Evolutionary conservation across 768 basidiomycete genomes (phyloP).

Genomic region (Mrakia gelida): DNA sequence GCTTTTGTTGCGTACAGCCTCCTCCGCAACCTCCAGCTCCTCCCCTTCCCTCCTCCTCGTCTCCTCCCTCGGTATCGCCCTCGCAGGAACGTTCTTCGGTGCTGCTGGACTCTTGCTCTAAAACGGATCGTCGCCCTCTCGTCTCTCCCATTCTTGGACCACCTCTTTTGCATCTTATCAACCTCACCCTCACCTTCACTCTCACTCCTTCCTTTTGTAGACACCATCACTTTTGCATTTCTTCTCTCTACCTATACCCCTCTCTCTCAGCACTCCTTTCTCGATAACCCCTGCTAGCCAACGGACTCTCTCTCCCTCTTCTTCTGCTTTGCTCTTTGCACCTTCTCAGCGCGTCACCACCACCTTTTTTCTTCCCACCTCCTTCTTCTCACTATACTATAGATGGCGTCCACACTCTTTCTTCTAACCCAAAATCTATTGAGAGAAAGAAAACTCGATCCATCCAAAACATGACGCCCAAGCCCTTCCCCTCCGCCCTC

Average conservation of each 20-base stretch:
- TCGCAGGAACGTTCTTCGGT: slow-evolving; percentile 22
- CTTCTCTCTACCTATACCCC: neutral
- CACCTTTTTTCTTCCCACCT: neutral
- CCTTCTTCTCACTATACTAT: neutral
- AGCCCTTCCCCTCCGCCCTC: neutral
- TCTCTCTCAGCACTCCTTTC: neutral
- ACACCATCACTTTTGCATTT: too few species aligned
- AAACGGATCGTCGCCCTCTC: neutral
- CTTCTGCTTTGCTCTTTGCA: neutral
- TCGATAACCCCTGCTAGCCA: too few species aligned
- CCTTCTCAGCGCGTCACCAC: neutral
- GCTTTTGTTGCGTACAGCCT: neutral
- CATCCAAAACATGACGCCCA: neutral
- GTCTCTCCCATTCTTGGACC: neutral
- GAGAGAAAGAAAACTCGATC: too few species aligned
- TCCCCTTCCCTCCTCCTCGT: slow-evolving; percentile 14
- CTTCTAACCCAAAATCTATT: too few species aligned
- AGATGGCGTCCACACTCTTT: neutral
- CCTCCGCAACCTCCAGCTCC: neutral
- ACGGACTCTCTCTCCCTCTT: neutral
- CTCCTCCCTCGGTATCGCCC: slow-evolving; percentile 17
- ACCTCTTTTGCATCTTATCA: neutral
- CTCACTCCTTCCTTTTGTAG: neutral
- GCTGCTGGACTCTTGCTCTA: slow-evolving; percentile 23
- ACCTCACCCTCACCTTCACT: neutral